Evolutionary conservation across 192 early-diverging fungal species (phyloP), one percentile per base, ranked within the genome.

Genomic region (Coemansia aciculifera): DNA sequence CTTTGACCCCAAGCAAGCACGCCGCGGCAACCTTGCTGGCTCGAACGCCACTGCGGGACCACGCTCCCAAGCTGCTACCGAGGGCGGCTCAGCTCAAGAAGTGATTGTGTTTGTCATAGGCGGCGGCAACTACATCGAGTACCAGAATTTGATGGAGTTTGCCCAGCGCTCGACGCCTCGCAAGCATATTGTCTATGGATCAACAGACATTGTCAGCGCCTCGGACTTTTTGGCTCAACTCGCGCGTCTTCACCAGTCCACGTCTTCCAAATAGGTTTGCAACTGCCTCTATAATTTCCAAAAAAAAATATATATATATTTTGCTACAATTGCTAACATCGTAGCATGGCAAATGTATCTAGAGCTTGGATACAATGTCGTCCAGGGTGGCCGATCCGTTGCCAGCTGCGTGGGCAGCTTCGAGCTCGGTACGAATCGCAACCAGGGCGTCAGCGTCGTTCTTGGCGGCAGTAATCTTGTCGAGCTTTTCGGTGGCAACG

Each of bases 71-170:
- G 24, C 27, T 29, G 51, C 51, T 9, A 29, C 7, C 51, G 69
- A 75, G 75, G 78, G 83, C n/a, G 81, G 83, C 0, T 81, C 87
- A 0, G 66, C 92, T 69, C 89, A 93, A 62, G 93, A 98, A 61
- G 96, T 95, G 4, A 91, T 99, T 75, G 98, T 99, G 24, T 98
- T 99, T 89, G 92, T 96, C 11, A 88, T 98, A 43, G 98, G 98
- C 29, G 98, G 98, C 39, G 98, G 98, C 27, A 98, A 98, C 75
- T 99, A 98, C 81, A 83, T 95, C 59, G 98, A 99, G 84, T 95
- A 96, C 77, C 95, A 97, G 68, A 98, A 98, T 79, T 69, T 98
- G 71, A 87, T 89, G 80, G 96, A 98, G 82, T 91, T 90, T 80
- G 90, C 94, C 4, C 85, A 88, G 82, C 91, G 90, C 36, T 78